phyloP scores from a whole-genome alignment of 1,284 basidiomycete genomes.

The Cryptococcus floricola region DNA sequence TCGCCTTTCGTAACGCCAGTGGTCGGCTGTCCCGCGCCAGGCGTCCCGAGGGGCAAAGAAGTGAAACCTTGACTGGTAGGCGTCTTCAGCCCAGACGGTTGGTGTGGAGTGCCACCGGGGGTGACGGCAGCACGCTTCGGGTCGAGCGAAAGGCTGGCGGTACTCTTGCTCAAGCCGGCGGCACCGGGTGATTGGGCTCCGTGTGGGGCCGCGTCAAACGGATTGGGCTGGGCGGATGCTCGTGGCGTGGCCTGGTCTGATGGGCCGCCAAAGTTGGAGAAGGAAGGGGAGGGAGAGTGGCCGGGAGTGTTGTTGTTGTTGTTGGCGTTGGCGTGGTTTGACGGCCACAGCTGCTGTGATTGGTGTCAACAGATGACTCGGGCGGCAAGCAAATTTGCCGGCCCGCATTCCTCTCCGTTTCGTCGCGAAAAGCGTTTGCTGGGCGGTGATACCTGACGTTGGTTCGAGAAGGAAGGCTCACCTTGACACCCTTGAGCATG shows the following conservation, averaged over 20 bases:
- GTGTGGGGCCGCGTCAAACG: constrained; percentile 57
- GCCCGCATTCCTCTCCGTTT: neutral
- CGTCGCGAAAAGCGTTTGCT: too few species aligned
- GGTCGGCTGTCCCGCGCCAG: constrained; percentile 44
- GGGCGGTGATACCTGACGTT: neutral
- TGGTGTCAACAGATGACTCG: neutral
- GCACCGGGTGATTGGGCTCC: constrained; percentile 8
- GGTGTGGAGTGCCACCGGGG: constrained; percentile 43
- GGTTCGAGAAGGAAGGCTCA: constrained; percentile 13
- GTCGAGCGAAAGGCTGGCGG: constrained; percentile 37
- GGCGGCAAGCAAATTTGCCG: constrained; percentile 6
- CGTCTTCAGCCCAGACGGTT: constrained; percentile 42
- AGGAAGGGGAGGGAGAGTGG: constrained; percentile 39
- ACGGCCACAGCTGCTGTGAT: constrained; percentile 42
- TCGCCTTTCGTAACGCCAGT: constrained; percentile 47
- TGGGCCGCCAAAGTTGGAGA: constrained; percentile 47
- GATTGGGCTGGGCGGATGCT: constrained; percentile 59
- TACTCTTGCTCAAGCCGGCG: constrained; percentile 22
- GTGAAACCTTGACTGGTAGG: constrained; percentile 45
- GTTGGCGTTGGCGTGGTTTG: constrained; percentile 20
- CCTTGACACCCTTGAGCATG: constrained; percentile 49
- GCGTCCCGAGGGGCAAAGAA: constrained; percentile 44
- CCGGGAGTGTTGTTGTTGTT: constrained; percentile 33
- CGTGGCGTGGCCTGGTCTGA: constrained; percentile 69
- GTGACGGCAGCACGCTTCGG: constrained; percentile 26